Base-by-base conservation (phyloP, 305 asterid genomes). In the Withania somnifera region DNA sequence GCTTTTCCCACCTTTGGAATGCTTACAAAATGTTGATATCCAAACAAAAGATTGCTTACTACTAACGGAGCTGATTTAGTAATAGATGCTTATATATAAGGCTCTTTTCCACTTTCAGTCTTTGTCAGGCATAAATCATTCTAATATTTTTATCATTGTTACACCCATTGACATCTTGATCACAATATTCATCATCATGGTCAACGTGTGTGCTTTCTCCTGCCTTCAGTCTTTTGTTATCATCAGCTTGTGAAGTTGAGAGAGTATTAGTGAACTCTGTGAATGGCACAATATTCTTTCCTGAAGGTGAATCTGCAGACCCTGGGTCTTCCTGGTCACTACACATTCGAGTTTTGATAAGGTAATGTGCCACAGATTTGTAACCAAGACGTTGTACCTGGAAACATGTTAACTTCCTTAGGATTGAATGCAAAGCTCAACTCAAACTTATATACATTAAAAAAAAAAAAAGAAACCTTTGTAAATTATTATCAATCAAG, bases 341-440 rank as follows among this genome's bases (percentile, higher is more conserved):
- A 60, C 75, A 86, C 73, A 52, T 77, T 7, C 77, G 84, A 57
- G 88, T 88, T 30, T 76, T 79, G 34, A 91, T 86, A 78, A 91
- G 95, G 84, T 90, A 91, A 88, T 91, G 95, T 14, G 95, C 93
- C 81, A 90, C 95, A 10, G 95, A 91, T 85, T 86, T 91, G 91
- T 81, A 90, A 67, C 95, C 93, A 77, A 86, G 89, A 11, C 47
- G 63, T 64, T 10, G 8, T 40, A 85, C 94, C 94, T 91, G 88
- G 77, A 66, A 68, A 68, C 81, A 77, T 47, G 10, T 32, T 24
- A 54, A 54, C 68, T 13, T 30, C 40, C 3, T 19, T 22, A 58
- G 77, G 63, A 81, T 64, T 47, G 68, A 22, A 51, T 54, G 81
- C 2, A 40, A 32, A 5, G 4, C 4, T 19, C 3, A 19, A 68